Conservation (phyloP, 768 basidiomycete species). For the Atractiella rhizophila region DNA sequence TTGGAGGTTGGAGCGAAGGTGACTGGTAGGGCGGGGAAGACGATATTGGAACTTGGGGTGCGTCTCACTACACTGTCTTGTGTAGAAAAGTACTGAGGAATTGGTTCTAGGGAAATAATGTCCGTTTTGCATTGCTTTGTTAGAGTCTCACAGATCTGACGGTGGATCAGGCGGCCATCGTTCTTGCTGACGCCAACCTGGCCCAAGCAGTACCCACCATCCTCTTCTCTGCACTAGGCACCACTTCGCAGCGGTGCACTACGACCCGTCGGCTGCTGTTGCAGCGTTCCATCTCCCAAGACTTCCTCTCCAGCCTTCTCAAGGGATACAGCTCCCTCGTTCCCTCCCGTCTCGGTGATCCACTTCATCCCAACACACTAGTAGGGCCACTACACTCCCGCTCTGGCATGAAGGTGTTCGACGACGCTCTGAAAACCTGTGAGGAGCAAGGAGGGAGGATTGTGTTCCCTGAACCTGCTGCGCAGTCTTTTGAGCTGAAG, state of each 20-base stretch:
- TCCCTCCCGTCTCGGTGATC: constrained; percentile 72
- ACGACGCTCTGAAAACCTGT: constrained; percentile 35
- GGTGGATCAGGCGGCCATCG: constrained; percentile 81
- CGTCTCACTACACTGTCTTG: too few relatives aligned
- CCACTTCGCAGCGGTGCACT: constrained; percentile 44
- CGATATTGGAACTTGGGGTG: too few relatives aligned
- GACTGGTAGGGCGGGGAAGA: too few relatives aligned
- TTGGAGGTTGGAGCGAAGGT: constrained; percentile 57
- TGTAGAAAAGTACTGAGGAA: too few relatives aligned
- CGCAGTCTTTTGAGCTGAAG: constrained; percentile 24
- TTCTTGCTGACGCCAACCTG: constrained; percentile 84
- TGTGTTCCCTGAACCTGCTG: constrained; percentile 48
- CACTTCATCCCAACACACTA: constrained; percentile 43
- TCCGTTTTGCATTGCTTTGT: too few relatives aligned
- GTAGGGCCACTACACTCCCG: constrained; percentile 31
- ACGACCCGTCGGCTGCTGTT: constrained; percentile 74
- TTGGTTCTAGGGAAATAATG: too few relatives aligned
- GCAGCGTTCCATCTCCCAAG: constrained; percentile 48
- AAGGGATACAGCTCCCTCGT: constrained; percentile 35
- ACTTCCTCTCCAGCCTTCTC: constrained; percentile 50
- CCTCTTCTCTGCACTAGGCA: constrained; percentile 81
- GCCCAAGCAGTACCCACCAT: constrained; percentile 67
- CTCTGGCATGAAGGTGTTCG: constrained; percentile 37
- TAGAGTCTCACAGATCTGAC: constrained; percentile 54
- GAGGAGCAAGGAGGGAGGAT: constrained; percentile 45